Conservation (phyloP, 768 basidiomycete genomes). For the Tylopilus vinaceipallidus region DNA sequence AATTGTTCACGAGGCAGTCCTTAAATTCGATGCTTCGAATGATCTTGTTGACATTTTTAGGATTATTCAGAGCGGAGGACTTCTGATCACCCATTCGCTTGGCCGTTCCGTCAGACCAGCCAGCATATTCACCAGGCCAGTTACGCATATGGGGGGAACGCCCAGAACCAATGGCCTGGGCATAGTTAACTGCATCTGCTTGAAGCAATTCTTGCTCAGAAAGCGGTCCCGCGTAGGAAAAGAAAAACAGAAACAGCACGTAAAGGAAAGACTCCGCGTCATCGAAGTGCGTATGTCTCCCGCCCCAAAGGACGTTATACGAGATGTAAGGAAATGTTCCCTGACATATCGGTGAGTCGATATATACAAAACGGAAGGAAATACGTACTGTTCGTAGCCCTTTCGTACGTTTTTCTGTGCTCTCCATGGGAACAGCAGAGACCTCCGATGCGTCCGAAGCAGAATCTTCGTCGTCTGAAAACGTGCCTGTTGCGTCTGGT, state of each 20-base stretch:
- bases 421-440: too few species aligned
- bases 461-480: too few species aligned
- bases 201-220: background rate
- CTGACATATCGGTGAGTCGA: background rate
- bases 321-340: slow-evolving; percentile 15
- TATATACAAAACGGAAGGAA: background rate
- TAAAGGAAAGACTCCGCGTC: slow-evolving; percentile 20
- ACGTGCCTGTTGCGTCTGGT: too few species aligned
- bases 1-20: background rate
- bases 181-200: background rate
- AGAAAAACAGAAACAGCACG: slow-evolving; percentile 13
- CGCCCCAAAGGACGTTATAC: slow-evolving; percentile 1
- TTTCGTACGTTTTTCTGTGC: background rate
- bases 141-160: background rate
- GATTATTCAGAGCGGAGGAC: background rate
- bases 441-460: too few species aligned
- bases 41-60: background rate
- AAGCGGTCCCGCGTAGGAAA: slow-evolving; percentile 8
- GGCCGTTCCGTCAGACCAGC: background rate
- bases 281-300: slow-evolving; percentile 6
- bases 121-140: slow-evolving; percentile 1
- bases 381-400: background rate
- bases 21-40: background rate
- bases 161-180: background rate
- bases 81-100: background rate